Evolutionary conservation across 2,329 filamentous ascomycete species (phyloP), one percentile per base, ranked within the genome.

Genomic region (Fusarium udum): DNA sequence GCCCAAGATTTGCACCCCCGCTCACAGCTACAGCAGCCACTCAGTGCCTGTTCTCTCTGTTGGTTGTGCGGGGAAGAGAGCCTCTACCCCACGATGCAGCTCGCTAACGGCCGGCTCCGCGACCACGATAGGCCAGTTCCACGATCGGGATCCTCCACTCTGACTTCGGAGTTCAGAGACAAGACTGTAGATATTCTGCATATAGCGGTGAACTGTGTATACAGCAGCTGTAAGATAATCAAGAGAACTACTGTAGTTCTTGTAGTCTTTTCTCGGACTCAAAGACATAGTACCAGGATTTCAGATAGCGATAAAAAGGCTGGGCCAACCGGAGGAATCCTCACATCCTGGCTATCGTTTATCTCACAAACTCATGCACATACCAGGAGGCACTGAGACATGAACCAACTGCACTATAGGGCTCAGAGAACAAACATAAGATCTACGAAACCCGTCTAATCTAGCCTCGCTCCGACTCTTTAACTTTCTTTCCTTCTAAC

Each of bases 61-160:
- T 37, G 32, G 20, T 28, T 64, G 74, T 72, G 68, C 72, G 64
- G 61, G 76, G 76, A 77, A 71, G 64, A 55, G 62, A 72, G 61
- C 53, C 45, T 64, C 56, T 76, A 70, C 75, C 75, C 75, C 75
- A 75, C 72, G 69, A 67, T 71, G 20, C 34, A 65, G n/a, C 46
- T 63, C 71, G 68, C 55, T 55, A 46, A 57, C 79, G 79, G 79
- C 79, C 79, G 79, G 79, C 79, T 81, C 79, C 79, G 79, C 64
- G 46, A 37, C 58, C 61, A 66, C 60, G 72, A 75, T 71, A 73
- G 69, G 63, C 49, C 56, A 57, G 52, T 74, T 75, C 76, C 74
- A 75, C 64, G 66, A 67, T 79, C 79, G 79, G 79, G 61, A 61
- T 61, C 72, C 71, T 79, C 79, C 79, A 80, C 75, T 67, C 60